Evolutionary conservation across 495 filamentous ascomycete species (phyloP), one percentile per base, ranked within the genome.

Genomic region (Penicillium samsonianum): DNA sequence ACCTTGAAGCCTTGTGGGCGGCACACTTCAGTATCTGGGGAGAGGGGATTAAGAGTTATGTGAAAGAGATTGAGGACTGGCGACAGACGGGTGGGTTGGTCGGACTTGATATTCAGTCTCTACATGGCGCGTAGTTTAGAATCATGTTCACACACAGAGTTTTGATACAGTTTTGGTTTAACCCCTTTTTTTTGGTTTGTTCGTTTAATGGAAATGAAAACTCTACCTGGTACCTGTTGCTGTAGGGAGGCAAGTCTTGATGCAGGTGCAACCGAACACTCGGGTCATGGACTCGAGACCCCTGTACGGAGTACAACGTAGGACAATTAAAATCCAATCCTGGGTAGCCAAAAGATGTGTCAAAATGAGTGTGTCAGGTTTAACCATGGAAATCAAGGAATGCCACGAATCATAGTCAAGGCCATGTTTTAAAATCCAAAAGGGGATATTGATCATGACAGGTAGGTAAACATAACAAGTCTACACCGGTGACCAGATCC

Each of bases 11-110:
- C 11, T 53, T 46, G 17, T 44, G 28, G 3, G 45, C 49, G 3
- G 62, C 62, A 9, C 28, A 49, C 2, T 41, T 33, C 23, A 46
- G 44, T 10, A 11, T 48, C 2, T 71, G 65, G 65, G 64, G 59
- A 20, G 50, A 44, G 14, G 65, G 66, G 9, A 55, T 67, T 2
- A 47, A 37, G 11, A 48, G 28, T 38, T 69, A 52, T 33, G 37
- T 65, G 4, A 17, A 50, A 11, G 25, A 22, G 16, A 55, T 60
- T 41, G 51, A 55, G 7, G 16, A n/a, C 8, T 60, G 57, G 57
- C 50, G 51, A 31, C 19, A 20, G 12, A 31, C 26, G 9, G 50
- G 43, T 14, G 19, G 16, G 17, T 19, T 60, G 10, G 25, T 9
- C 7, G 57, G 57, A 14, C 30, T 60, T 23, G 51, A 55, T 14